phyloP scores from a whole-genome alignment of 2,329 filamentous ascomycete genomes.

The Colletotrichum karsti region DNA sequence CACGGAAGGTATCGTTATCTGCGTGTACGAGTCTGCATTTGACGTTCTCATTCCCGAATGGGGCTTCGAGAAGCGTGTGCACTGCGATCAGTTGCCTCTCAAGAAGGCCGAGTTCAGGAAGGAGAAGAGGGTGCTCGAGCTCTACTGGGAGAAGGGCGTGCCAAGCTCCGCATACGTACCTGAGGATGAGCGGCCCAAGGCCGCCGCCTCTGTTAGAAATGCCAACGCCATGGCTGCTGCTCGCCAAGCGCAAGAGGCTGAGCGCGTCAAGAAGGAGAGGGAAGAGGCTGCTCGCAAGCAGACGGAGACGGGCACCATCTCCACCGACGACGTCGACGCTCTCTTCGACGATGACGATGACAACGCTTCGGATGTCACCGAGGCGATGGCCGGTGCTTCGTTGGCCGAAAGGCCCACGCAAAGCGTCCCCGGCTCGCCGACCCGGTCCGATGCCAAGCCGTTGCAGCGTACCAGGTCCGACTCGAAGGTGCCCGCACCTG shows the following conservation, averaged over 20 bases:
- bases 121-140: conserved; percentile 90
- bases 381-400: conserved; percentile 90
- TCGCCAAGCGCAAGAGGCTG: conserved; percentile 82
- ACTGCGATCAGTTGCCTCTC: conserved; percentile 96
- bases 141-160: conserved; percentile 99
- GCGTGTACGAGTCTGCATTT: conserved; percentile 98
- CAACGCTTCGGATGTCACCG: conserved; percentile 86
- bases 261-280: conserved; percentile 82
- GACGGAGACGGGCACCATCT: conserved; percentile 93
- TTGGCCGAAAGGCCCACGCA: conserved; percentile 90
- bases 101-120: conserved; percentile 99
- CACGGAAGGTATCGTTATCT: conserved; percentile 93
- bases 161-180: conserved; percentile 95
- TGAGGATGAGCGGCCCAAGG: conserved; percentile 94
- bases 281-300: conserved; percentile 93
- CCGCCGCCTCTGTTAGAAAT: conserved; percentile 75
- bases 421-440: conserved; percentile 92
- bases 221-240: conserved; percentile 80
- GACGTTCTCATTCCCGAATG: conserved; percentile 98
- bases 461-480: conserved; percentile 93
- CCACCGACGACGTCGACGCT: conserved; percentile 92
- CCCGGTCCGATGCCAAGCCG: conserved; percentile 73
- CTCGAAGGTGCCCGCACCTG: conserved; percentile 82
- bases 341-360: conserved; percentile 95
- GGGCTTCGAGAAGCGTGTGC: conserved; percentile 98